Evolutionary conservation across 257 asterid species (phyloP).

Genomic region (Penstemon davidsonii): DNA sequence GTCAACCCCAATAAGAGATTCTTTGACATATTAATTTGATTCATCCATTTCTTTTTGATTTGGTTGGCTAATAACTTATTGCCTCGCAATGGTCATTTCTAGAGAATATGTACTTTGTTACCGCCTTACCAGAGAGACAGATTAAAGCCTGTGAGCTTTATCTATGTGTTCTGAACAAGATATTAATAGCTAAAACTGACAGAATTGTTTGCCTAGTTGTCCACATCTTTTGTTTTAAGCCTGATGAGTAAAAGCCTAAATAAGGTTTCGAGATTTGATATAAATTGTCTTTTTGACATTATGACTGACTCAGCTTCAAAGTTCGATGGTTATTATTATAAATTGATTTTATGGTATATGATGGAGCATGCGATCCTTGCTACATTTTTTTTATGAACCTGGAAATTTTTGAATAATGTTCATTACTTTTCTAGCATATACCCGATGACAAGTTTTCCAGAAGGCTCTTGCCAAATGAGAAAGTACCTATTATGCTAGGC

Average conservation of each 20-base stretch:
- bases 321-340: no score
- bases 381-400: neutral
- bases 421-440: neutral
- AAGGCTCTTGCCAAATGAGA: constrained; percentile 1
- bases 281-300: neutral
- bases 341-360: no score
- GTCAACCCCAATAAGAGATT: no score
- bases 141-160: no score
- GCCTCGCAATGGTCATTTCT: constrained; percentile 2
- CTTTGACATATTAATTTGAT: neutral
- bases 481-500: constrained; percentile 1
- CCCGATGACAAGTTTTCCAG: constrained; percentile 4
- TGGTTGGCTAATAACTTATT: neutral
- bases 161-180: no score
- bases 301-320: no score
- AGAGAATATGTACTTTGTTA: constrained; percentile 5
- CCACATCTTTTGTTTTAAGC: neutral
- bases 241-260: neutral
- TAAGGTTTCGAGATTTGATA: constrained; percentile 2
- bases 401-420: neutral
- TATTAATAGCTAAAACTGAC: no score
- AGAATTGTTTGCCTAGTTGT: no score
- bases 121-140: no score
- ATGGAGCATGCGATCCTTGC: neutral
- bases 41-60: neutral